These are phyloP conservation scores for Claviceps maximensis DNA, from an alignment of 2,329 filamentous ascomycete genomes.

Conservation along the genomic window DNA sequence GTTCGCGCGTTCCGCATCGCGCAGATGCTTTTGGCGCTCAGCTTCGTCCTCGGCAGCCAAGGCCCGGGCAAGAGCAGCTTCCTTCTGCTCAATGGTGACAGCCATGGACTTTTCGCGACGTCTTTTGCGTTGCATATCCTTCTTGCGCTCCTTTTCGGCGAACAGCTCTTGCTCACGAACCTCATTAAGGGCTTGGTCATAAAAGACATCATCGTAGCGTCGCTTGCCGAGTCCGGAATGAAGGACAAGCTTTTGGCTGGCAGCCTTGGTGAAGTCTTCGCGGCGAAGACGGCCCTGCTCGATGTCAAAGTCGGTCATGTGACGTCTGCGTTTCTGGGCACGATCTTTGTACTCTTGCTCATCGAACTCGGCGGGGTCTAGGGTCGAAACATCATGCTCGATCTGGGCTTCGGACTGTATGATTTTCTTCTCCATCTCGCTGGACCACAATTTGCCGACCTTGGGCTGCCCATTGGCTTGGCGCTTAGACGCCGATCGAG, in stretches of 20 bases:
- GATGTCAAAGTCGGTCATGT: constrained; percentile 50
- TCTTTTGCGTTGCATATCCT: constrained; percentile 97
- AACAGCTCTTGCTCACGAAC: constrained; percentile 82
- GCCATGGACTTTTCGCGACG: constrained; percentile 93
- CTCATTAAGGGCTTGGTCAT: constrained; percentile 68
- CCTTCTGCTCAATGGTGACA: constrained; percentile 81
- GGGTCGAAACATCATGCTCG: constrained; percentile 32
- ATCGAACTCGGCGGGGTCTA: constrained; percentile 30
- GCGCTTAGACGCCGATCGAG: constrained; percentile 40
- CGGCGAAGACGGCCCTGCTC: constrained; percentile 50
- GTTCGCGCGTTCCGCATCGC: constrained; percentile 77
- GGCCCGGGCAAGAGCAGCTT: constrained; percentile 66
- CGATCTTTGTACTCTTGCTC: constrained; percentile 39
- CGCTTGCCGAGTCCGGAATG: constrained; percentile 61
- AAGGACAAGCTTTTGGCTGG: constrained; percentile 48
- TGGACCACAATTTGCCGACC: constrained; percentile 48
- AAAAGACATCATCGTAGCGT: constrained; percentile 64
- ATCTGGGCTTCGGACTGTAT: constrained; percentile 26
- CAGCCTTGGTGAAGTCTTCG: constrained; percentile 44
- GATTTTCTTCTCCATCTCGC: constrained; percentile 31
- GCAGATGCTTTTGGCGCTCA: constrained; percentile 67
- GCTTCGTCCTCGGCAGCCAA: constrained; percentile 67
- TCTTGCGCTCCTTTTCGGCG: constrained; percentile 97
- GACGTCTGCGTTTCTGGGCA: constrained; percentile 52
- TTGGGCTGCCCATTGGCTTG: constrained; percentile 48